Evolutionary conservation across 139 green algal genomes (phyloP).

Genomic region (Zygnema cylindricum): DNA sequence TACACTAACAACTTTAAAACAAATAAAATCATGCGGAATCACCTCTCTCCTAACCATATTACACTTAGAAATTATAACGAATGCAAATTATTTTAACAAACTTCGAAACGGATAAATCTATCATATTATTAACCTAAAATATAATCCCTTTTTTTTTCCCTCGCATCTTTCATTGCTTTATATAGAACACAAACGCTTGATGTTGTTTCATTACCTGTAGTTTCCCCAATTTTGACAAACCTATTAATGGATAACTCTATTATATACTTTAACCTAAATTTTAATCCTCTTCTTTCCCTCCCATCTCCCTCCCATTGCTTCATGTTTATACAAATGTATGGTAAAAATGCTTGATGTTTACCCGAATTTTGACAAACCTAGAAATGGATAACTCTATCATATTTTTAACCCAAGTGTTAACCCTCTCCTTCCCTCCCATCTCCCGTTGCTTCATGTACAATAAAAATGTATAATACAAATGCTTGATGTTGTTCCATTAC

Average conservation of each 20-base stretch:
- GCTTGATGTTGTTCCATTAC: no score
- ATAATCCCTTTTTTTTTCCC: neutral
- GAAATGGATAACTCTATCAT: neutral
- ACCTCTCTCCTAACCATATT: no score
- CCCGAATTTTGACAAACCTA: neutral
- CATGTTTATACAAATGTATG: neutral
- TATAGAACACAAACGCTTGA: neutral
- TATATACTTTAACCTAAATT: neutral
- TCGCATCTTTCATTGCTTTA: neutral
- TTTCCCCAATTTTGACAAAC: no score
- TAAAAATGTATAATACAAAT: no score
- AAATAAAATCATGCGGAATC: no score
- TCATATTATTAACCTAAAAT: neutral
- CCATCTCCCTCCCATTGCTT: neutral
- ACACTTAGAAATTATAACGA: no score
- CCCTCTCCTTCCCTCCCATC: neutral
- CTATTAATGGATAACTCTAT: neutral
- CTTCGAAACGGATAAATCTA: no score
- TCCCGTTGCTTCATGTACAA: neutral
- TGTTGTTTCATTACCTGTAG: neutral
- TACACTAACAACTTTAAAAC: no score
- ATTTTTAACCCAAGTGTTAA: neutral
- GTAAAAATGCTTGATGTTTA: neutral
- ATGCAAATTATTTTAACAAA: no score
- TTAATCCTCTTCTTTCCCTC: neutral